Evolutionary conservation across 2,329 filamentous ascomycete species (phyloP).

Genomic region (Penicillium janthinellum): DNA sequence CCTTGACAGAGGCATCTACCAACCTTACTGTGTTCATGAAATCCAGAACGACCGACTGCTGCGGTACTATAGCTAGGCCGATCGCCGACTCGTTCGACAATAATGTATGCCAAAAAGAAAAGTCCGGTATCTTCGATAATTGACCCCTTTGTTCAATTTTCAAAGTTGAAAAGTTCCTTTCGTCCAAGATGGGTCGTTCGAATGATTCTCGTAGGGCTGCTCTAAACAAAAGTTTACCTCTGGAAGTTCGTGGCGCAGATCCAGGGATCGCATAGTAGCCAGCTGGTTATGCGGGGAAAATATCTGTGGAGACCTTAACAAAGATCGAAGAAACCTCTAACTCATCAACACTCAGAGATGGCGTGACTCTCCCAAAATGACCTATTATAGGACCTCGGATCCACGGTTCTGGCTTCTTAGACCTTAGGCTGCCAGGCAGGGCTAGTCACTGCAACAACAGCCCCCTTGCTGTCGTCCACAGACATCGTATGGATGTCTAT

Average conservation of each 20-base stretch:
- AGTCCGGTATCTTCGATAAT: too few species aligned
- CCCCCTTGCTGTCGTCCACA: background rate
- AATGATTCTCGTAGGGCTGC: too few species aligned
- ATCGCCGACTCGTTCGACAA: too few species aligned
- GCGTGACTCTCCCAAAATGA: background rate
- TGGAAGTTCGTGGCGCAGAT: background rate
- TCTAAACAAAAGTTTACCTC: too few species aligned
- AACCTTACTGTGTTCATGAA: too few species aligned
- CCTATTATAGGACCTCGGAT: background rate
- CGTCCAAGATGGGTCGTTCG: too few species aligned
- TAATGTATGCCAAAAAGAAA: too few species aligned
- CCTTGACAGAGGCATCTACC: too few species aligned
- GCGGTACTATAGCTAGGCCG: too few species aligned
- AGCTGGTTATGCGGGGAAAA: background rate
- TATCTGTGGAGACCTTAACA: background rate
- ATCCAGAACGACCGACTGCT: too few species aligned
- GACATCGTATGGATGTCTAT: background rate
- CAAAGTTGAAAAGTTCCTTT: too few species aligned
- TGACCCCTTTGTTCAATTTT: too few species aligned
- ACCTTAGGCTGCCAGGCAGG: background rate
- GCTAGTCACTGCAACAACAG: background rate
- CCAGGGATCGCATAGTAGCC: background rate
- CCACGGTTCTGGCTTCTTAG: background rate
- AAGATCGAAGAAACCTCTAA: background rate
- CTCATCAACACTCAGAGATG: background rate